These are phyloP conservation scores for Fomitopsis serialis DNA, from an alignment of 768 basidiomycete genomes.

Conservation along the genomic window DNA sequence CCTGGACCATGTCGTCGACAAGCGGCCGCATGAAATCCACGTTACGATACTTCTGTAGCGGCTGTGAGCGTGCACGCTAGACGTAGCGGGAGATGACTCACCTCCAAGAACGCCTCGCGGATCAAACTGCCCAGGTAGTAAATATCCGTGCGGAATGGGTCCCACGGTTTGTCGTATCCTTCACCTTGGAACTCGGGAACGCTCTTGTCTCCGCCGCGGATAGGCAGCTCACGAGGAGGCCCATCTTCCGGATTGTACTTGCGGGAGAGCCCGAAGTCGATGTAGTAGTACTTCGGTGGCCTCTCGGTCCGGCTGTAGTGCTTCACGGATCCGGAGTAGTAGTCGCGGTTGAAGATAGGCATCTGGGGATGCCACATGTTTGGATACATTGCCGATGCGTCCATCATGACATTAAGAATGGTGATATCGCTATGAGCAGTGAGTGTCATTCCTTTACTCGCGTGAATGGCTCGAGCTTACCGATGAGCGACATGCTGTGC, in stretches of 20 bases:
- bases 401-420: conserved; percentile 15
- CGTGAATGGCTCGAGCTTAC: too few species aligned
- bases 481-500: conserved; percentile 30
- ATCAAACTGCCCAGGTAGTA: conserved; percentile 16
- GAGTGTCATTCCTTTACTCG: too few species aligned
- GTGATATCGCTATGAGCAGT: conserved; percentile 5
- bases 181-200: conserved; percentile 17
- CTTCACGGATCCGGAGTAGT: conserved; percentile 2
- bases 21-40: conserved; percentile 22
- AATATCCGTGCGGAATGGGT: conserved; percentile 20
- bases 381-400: conserved; percentile 13
- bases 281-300: conserved; percentile 22
- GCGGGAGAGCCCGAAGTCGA: conserved; percentile 20
- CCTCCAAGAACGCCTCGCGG: conserved; percentile 4
- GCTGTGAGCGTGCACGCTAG: not conserved
- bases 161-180: conserved; percentile 4
- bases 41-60: conserved; percentile 1
- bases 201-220: conserved; percentile 14
- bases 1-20: conserved; percentile 19
- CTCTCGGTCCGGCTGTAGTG: conserved; percentile 15
- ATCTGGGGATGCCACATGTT: conserved; percentile 10
- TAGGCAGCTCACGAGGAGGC: conserved; percentile 16
- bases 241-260: conserved; percentile 22
- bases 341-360: not conserved
- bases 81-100: not conserved